Base-by-base conservation (phyloP, 169 alveolate genomes). In the Plasmodium adleri region DNA sequence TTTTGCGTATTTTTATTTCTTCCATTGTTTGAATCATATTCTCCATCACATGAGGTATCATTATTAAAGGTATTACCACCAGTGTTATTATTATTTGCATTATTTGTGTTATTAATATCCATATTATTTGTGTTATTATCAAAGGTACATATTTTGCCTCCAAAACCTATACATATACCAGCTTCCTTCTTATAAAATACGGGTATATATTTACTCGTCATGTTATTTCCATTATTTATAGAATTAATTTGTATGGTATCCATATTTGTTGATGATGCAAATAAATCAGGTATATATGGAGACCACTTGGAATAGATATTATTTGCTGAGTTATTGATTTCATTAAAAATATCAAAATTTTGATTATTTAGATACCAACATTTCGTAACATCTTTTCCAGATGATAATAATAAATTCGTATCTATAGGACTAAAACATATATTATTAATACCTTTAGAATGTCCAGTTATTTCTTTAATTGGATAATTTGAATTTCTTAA, bases 401-500 rank as follows among this genome's bases (percentile, higher is more conserved):
- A 90, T 15, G 97, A 93, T 28, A 95, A 87, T n/a, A 95, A 78
- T 49, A 95, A 73, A 66, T 90, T 93, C 0, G 96, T 90, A 74
- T 95, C 97, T 13, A 92, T 89, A n/a, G 87, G 93, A 72, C 95
- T 93, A 58, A 95, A 88, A 56, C 90, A 92, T 24, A 95, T 87
- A 54, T 94, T 89, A 45, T 94, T 94, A n/a, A 95, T 88, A 24
- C 97, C 97, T 90, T 93, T 94, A 68, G 95, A 94, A 67, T 93
- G 96, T 13, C 93, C 94, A 12, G 88, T 87, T 9, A 95, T 93
- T 80, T 95, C 97, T 87, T 93, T 95, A 32, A 95, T 83, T 39
- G 97, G 97, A 39, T 88, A 95, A 17, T 95, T 83, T 24, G 93
- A 90, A 76, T 95, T 95, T n/a, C 97, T 80, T 56, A 95, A 86